These are phyloP conservation scores for Tricholoma bakamatsutake DNA, from an alignment of 768 basidiomycete genomes.

Conservation along the genomic window DNA sequence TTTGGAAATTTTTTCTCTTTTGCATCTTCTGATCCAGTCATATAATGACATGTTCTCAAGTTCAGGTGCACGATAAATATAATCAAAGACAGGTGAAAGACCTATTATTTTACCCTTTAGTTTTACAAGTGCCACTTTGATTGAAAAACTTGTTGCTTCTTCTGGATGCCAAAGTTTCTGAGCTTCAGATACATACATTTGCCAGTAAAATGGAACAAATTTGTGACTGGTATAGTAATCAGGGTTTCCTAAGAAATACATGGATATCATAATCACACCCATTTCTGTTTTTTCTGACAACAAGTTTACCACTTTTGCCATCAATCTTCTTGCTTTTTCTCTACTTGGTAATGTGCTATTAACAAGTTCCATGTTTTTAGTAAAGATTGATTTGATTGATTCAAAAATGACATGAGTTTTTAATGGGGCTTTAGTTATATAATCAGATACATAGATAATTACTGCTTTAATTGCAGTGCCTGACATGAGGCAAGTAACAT, in stretches of 20 bases:
- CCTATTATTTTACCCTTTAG: too few species aligned
- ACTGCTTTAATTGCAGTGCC: conserved; percentile 35
- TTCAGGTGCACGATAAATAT: too few species aligned
- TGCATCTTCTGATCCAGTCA: too few species aligned
- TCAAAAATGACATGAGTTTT: conserved; percentile 35
- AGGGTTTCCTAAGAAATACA: conserved; percentile 14
- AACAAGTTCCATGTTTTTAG: conserved; percentile 18
- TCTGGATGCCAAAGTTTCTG: background rate
- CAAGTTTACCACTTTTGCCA: conserved; percentile 25
- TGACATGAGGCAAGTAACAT: conserved; percentile 31
- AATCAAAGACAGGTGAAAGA: too few species aligned
- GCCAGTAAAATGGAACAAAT: conserved; percentile 4
- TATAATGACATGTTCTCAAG: too few species aligned
- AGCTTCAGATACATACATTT: conserved; percentile 22
- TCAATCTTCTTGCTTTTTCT: conserved; percentile 19
- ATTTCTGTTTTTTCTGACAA: conserved; percentile 30
- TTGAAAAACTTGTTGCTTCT: too few species aligned
- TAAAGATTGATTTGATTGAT: conserved; percentile 18
- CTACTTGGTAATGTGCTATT: conserved; percentile 5
- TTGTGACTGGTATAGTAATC: too few species aligned
- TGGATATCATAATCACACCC: conserved; percentile 28
- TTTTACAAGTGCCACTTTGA: too few species aligned
- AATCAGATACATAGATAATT: conserved; percentile 20
- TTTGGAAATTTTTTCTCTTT: too few species aligned
- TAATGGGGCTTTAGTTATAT: too few species aligned